Base-by-base conservation (phyloP, 805 yeast species). In the Candida wancherniae region DNA sequence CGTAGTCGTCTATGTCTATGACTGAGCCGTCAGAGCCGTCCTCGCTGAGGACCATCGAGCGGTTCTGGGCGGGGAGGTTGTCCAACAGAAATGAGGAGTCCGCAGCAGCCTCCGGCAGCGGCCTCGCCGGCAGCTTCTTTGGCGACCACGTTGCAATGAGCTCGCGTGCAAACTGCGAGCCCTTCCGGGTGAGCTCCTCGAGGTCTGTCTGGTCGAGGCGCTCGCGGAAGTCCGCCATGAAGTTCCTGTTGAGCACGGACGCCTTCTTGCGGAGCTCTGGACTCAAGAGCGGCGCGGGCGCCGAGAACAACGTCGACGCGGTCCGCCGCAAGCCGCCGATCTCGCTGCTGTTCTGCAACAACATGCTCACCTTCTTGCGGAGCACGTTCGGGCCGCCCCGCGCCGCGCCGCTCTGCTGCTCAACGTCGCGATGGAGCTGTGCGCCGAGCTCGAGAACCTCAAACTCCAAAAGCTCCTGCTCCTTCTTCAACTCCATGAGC, bases 401-500 rank as follows among this genome's bases (percentile, higher is more conserved):
- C 9, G 26, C 37, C 22, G n/a, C 34, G 27, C 28, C 33, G 31
- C 6, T 22, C 32, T 9, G 22, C 24, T n/a, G 19, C 15, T 33
- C 40, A 31, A 50, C 57, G 17, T 13, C 24, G 4, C 22, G 19
- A 9, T 33, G 36, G 43, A 42, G 40, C 44, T 48, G 24, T 29
- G 44, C 36, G 28, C 36, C 27, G 54, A 50, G 7, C 21, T 50
- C 51, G 10, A 56, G 47, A n/a, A 76, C 50, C 40, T 63, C 63
- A 16, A 50, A 47, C 37, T 60, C 56, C 19, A 60, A 42, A 5
- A 34, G 22, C 9, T 59, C 57, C 31, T 63, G 47, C 19, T 61
- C 61, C n/a, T 60, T 53, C 44, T 68, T 71, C 34, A 73, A 48
- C 28, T 75, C 80, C 11, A 63, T 39, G 6, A 77, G 64, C 33